Percentiles rank a stretch among this genome's conserved stretches.
Evolutionary conservation across 441 rosid genomes (phyloP).

Genomic region (Gossypium trilobum): DNA sequence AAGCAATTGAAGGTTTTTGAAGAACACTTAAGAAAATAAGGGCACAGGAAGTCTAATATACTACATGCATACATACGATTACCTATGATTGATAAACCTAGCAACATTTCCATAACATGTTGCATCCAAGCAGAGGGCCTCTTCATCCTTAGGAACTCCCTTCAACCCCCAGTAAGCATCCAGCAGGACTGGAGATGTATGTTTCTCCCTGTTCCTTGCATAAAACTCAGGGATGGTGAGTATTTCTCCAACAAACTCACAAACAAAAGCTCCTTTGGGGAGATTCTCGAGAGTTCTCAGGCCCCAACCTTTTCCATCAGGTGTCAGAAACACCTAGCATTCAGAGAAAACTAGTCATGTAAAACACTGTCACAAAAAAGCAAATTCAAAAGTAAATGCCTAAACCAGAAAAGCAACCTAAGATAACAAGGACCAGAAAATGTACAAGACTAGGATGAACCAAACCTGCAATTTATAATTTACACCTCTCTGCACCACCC

Average conservation of each 20-base stretch:
- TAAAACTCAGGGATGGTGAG: constrained; percentile 54
- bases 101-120: constrained; percentile 67
- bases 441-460: background rate
- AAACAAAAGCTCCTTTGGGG: constrained; percentile 78
- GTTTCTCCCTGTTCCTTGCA: constrained; percentile 31
- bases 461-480: constrained; percentile 64
- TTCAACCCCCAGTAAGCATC: constrained; percentile 75
- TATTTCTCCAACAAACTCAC: constrained; percentile 83
- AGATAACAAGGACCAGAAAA: constrained; percentile 5
- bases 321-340: constrained; percentile 62
- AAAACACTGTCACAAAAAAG: background rate
- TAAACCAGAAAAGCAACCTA: background rate
- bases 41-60: background rate
- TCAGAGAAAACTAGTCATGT: constrained; percentile 12
- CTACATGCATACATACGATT: constrained; percentile 7
- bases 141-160: constrained; percentile 37
- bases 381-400: background rate
- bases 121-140: constrained; percentile 76
- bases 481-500: constrained; percentile 81
- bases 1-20: background rate
- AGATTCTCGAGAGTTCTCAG: constrained; percentile 72
- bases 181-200: constrained; percentile 39
- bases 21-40: background rate
- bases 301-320: constrained; percentile 89
- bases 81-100: constrained; percentile 92